phyloP scores from a whole-genome alignment of 192 early-diverging fungal species.

The Podila horticola region DNA sequence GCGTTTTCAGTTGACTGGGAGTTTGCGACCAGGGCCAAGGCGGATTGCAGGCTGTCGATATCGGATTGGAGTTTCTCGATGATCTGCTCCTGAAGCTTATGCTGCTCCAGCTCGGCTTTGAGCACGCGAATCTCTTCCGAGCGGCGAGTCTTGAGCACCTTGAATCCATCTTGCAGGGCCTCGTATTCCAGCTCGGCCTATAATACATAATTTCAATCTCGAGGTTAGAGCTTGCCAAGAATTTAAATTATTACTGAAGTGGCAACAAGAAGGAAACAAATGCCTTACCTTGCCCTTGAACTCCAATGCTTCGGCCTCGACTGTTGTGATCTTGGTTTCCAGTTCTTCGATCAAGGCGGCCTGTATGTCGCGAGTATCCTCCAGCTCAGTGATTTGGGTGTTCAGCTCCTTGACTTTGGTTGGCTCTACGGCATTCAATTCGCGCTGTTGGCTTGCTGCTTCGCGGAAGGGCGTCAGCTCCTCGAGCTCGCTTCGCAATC shows the following conservation, averaged over 20 bases:
- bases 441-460: slow-evolving; percentile 29
- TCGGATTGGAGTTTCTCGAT: slow-evolving; percentile 47
- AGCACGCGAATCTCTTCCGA: slow-evolving; percentile 42
- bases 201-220: neutral
- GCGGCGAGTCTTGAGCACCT: slow-evolving; percentile 42
- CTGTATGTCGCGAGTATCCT: slow-evolving; percentile 45
- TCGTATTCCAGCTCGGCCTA: slow-evolving; percentile 49
- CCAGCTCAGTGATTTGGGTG: slow-evolving; percentile 35
- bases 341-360: slow-evolving; percentile 44
- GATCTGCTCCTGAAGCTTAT: slow-evolving; percentile 50
- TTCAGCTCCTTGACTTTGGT: slow-evolving; percentile 36
- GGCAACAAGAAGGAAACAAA: neutral
- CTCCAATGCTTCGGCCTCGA: slow-evolving; percentile 46
- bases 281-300: slow-evolving; percentile 50
- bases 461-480: slow-evolving; percentile 38
- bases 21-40: slow-evolving; percentile 30
- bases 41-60: slow-evolving; percentile 35
- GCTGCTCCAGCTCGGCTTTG: slow-evolving; percentile 47
- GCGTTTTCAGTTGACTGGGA: slow-evolving; percentile 45
- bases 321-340: slow-evolving; percentile 44
- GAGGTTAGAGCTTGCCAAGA: neutral
- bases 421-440: slow-evolving; percentile 28
- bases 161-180: slow-evolving; percentile 42
- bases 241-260: no score
- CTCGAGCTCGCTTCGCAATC: slow-evolving; percentile 23